Base-by-base conservation (phyloP, 257 asterid genomes). In the Henckelia pumila region DNA sequence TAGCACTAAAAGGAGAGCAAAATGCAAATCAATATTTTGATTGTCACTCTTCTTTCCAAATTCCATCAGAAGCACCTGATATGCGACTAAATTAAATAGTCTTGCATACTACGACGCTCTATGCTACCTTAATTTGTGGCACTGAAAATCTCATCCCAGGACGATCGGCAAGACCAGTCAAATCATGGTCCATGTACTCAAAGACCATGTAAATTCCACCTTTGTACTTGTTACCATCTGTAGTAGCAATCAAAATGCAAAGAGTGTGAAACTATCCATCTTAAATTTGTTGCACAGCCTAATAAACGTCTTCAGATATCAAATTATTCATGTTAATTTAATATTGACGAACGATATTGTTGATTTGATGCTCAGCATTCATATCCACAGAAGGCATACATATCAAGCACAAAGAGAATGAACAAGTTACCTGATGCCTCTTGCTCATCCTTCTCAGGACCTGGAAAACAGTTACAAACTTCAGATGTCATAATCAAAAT, bases 121-220 rank as follows among this genome's bases (percentile, higher is more conserved):
- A 22, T 66, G 66, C 67, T 85, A 90, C 97, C 89, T 90, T 90
- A 61, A 90, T 88, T 70, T 90, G 97, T n/a, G 95, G 76, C 71
- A 85, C 91, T 2, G 97, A 82, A 76, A 90, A 90, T 76, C 89
- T 82, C 91, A 87, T 82, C 68, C 87, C 93, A 78, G 97, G 95
- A 58, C 97, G 94, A 85, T 90, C 97, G 17, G 97, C 95, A 68
- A 90, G 91, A 40, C 97, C 97, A 63, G 97, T 87, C 78, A 90
- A 79, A 75, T 90, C 97, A 68, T 90, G 97, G 72, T 90, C 97
- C 97, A 90, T 90, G 83, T 90, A 90, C 68, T 90, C 97, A 56
- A 90, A 90, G n/a, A 90, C 97, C 97, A 90, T 90, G 81, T 90
- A 90, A 64, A 90, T 90, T 56, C 95, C 91, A 64, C 97, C 97